These are phyloP conservation scores for Chenopodium berlandieri DNA, from an alignment of 148 eudicot species.

Conservation along the genomic window DNA sequence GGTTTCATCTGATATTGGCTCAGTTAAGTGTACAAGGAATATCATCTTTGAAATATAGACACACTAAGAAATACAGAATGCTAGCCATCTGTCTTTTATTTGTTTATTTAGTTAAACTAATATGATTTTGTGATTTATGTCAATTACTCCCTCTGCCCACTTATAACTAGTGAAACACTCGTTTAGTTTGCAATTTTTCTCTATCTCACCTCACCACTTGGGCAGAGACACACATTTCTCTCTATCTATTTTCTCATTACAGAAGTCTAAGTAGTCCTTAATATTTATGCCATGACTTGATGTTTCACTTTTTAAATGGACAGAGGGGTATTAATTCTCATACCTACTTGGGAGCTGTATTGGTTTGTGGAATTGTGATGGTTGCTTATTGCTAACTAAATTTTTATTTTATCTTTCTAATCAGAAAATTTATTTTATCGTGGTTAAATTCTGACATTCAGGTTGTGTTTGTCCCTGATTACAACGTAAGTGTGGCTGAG, in stretches of 20 bases:
- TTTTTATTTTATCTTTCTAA: neutral
- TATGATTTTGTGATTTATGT: no score
- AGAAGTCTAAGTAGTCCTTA: neutral
- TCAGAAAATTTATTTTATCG: neutral
- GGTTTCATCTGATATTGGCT: no score
- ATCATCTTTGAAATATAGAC: neutral
- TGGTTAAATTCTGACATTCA: neutral
- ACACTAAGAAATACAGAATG: neutral
- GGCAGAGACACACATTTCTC: neutral
- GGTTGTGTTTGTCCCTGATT: slow-evolving; percentile 8
- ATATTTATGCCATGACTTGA: no score
- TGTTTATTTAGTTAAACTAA: no score
- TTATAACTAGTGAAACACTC: neutral
- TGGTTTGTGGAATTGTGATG: neutral
- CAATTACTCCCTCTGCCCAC: neutral
- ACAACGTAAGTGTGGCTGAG: slow-evolving; percentile 2
- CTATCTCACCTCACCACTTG: neutral
- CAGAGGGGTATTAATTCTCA: neutral
- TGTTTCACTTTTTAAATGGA: neutral
- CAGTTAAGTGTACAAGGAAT: no score
- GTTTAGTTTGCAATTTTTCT: neutral
- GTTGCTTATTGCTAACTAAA: neutral
- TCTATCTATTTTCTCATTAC: neutral
- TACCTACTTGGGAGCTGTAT: neutral
- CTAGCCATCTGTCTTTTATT: neutral